Percentiles rank a stretch among this genome's conserved stretches.
phyloP scores from a whole-genome alignment of 164 flowering plant genomes.

The Liriodendron chinense region DNA sequence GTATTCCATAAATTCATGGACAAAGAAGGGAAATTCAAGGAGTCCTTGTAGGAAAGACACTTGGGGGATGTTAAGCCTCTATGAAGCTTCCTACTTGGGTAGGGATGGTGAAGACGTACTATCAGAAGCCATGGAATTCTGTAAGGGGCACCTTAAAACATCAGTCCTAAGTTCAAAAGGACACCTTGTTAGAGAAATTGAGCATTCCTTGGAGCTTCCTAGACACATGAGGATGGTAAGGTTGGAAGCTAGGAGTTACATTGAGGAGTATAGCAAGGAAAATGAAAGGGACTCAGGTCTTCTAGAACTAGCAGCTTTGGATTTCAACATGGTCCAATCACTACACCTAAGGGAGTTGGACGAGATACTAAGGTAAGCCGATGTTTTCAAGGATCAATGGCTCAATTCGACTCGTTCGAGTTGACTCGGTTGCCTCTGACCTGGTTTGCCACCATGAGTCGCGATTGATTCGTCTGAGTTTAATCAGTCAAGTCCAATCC shows the following conservation, averaged over 20 bases:
- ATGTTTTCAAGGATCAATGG: no score
- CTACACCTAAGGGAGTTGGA: not conserved
- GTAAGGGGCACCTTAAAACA: not conserved
- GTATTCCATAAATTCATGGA: not conserved
- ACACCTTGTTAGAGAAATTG: not conserved
- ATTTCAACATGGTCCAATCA: not conserved
- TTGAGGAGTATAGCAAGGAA: not conserved
- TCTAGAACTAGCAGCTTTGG: not conserved
- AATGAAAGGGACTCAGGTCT: not conserved
- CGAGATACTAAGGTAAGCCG: not conserved
- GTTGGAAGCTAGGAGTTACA: not conserved
- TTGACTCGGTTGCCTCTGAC: no score
- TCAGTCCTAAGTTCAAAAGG: not conserved
- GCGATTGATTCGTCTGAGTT: no score
- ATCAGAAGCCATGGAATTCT: not conserved
- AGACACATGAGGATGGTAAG: not conserved
- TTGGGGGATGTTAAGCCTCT: not conserved
- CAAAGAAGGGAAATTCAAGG: not conserved
- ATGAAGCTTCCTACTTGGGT: not conserved
- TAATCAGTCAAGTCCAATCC: no score
- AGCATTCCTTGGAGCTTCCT: not conserved
- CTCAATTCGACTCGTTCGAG: no score
- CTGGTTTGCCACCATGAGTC: no score
- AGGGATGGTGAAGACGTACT: not conserved
- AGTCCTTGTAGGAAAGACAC: not conserved